A percentile compares a stretch with the other conserved stretches of the same genome.
phyloP scores from a whole-genome alignment of 2,329 filamentous ascomycete genomes.

The Xylaria sp. region DNA sequence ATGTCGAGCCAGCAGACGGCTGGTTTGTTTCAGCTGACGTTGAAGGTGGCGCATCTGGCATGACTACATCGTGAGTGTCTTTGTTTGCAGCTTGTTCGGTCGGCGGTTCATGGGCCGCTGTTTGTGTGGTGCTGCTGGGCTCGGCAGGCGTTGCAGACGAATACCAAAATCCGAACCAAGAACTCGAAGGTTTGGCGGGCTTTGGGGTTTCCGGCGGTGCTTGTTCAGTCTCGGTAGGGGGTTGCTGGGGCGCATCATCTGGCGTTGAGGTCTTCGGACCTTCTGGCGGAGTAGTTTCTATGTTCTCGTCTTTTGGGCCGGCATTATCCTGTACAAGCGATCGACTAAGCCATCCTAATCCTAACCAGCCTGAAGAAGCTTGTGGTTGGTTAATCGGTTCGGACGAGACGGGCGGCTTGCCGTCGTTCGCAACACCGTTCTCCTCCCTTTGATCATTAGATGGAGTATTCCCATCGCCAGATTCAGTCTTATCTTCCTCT shows the following conservation, averaged over 20 bases:
- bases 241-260: constrained; percentile 22
- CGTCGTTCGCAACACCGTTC: constrained; percentile 11
- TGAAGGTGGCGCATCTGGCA: constrained; percentile 45
- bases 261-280: constrained; percentile 23
- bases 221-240: constrained; percentile 12
- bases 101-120: constrained; percentile 18
- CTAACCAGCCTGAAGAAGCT: constrained; percentile 55
- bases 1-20: constrained; percentile 65
- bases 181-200: constrained; percentile 30
- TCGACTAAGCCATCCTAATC: constrained; percentile 57
- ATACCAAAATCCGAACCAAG: constrained; percentile 43
- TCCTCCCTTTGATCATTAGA: constrained; percentile 13
- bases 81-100: constrained; percentile 32
- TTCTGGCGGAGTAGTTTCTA: constrained; percentile 21
- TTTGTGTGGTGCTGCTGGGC: constrained; percentile 12
- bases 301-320: constrained; percentile 10
- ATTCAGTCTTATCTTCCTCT: constrained; percentile 8
- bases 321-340: constrained; percentile 27
- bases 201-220: constrained; percentile 25
- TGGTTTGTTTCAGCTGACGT: constrained; percentile 27
- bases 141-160: constrained; percentile 21
- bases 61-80: constrained; percentile 45
- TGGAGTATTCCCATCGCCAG: constrained; percentile 4
- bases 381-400: constrained; percentile 24
- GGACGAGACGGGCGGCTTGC: constrained; percentile 19